phyloP scores from a whole-genome alignment of 441 rosid species.

The Raphanus hybrid region DNA sequence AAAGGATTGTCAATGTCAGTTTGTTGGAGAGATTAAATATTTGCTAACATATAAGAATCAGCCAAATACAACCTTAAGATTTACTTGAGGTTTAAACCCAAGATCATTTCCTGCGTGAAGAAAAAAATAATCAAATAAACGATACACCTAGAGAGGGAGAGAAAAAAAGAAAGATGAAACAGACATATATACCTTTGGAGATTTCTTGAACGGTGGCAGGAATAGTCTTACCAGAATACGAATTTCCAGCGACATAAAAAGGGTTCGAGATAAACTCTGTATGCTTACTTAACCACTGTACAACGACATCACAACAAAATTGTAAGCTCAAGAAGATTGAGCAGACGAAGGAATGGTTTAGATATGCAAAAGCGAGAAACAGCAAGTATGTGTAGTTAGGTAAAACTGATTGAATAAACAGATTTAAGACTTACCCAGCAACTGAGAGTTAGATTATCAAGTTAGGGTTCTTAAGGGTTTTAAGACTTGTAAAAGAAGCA shows the following conservation, averaged over 20 bases:
- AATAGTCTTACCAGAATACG: slow-evolving; percentile 48
- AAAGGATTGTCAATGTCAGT: neutral
- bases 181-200: slow-evolving; percentile 39
- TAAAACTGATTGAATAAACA: no score
- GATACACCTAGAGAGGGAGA: neutral
- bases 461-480: no score
- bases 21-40: neutral
- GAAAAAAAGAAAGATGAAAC: neutral
- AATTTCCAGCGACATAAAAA: slow-evolving; percentile 44
- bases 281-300: slow-evolving; percentile 49
- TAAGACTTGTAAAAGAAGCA: no score
- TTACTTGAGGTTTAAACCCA: slow-evolving; percentile 39
- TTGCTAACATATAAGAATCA: neutral
- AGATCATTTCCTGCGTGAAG: slow-evolving; percentile 30
- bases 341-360: no score
- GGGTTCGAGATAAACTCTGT: slow-evolving; percentile 38
- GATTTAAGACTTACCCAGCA: no score
- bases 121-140: neutral
- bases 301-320: neutral
- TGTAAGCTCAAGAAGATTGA: no score
- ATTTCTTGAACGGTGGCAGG: slow-evolving; percentile 46
- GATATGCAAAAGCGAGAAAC: no score
- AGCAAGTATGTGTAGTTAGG: no score
- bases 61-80: slow-evolving; percentile 19
- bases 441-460: no score